phyloP scores from a whole-genome alignment of 805 yeast genomes.

The Suhomyces prunicola region DNA sequence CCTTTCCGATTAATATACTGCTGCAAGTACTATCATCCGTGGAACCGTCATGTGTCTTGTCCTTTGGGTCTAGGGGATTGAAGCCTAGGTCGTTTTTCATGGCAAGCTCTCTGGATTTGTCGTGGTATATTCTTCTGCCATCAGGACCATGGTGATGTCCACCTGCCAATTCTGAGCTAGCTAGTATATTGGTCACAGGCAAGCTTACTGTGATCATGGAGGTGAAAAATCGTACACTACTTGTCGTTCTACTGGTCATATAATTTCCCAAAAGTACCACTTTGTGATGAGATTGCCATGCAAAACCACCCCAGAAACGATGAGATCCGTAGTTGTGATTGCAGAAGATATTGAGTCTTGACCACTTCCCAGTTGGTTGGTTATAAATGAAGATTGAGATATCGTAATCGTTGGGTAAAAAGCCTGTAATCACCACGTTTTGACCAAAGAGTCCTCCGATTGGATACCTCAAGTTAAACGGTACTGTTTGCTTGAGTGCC shows the following conservation, averaged over 20 bases:
- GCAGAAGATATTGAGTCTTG: constrained; percentile 52
- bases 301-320: constrained; percentile 63
- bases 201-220: constrained; percentile 49
- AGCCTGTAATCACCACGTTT: constrained; percentile 61
- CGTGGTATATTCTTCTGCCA: constrained; percentile 13
- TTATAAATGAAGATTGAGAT: constrained; percentile 51
- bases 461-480: constrained; percentile 51
- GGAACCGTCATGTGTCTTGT: constrained; percentile 3
- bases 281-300: constrained; percentile 78
- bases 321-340: constrained; percentile 54
- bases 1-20: constrained; percentile 7
- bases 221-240: constrained; percentile 48
- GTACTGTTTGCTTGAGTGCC: constrained; percentile 29
- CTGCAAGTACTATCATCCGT: constrained; percentile 12
- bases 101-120: neutral
- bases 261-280: constrained; percentile 58
- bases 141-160: constrained; percentile 20
- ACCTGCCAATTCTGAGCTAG: constrained; percentile 40
- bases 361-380: constrained; percentile 60
- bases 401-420: constrained; percentile 44
- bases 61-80: neutral
- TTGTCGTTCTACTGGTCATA: constrained; percentile 43
- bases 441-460: constrained; percentile 65
- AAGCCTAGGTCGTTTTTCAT: neutral
- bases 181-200: constrained; percentile 51